Conservation (phyloP, 1,139 yeast species). For the Taphrina communis region DNA sequence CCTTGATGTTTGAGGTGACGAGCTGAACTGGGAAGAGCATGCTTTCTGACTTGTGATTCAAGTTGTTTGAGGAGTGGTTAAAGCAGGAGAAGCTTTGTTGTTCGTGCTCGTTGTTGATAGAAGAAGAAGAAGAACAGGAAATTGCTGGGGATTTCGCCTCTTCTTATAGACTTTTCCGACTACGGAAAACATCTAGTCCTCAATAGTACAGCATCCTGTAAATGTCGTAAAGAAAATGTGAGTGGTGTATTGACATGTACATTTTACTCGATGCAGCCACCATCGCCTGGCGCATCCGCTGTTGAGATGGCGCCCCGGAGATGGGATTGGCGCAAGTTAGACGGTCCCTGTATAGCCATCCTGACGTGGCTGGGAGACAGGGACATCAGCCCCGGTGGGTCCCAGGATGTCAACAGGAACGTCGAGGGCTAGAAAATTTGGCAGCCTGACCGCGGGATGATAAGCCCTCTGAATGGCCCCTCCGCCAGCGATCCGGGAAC, state of each 20-base stretch:
- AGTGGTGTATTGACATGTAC: not conserved
- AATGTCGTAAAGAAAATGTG: not conserved
- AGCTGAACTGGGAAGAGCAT: conserved; percentile 26
- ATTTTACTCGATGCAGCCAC: not conserved
- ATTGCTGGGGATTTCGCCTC: not conserved
- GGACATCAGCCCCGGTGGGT: not conserved
- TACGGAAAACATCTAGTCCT: not conserved
- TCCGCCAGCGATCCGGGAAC: not conserved
- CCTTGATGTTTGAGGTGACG: conserved; percentile 8
- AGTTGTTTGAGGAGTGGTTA: no score
- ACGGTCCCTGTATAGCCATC: not conserved
- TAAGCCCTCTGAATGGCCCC: no score
- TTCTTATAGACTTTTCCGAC: conserved; percentile 2
- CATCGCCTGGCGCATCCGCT: not conserved
- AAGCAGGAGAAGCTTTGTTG: no score
- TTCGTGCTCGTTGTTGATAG: no score
- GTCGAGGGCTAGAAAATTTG: no score
- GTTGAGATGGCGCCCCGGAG: not conserved
- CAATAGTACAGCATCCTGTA: not conserved
- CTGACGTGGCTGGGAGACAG: conserved; percentile 1
- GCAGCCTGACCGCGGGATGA: conserved; percentile 1
- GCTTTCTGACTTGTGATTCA: not conserved
- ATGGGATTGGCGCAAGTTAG: not conserved
- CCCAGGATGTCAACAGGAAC: not conserved
- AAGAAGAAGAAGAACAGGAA: not conserved